Evolutionary conservation across 78 protist genomes (phyloP).

Genomic region (Dictyostelium intermedium): DNA sequence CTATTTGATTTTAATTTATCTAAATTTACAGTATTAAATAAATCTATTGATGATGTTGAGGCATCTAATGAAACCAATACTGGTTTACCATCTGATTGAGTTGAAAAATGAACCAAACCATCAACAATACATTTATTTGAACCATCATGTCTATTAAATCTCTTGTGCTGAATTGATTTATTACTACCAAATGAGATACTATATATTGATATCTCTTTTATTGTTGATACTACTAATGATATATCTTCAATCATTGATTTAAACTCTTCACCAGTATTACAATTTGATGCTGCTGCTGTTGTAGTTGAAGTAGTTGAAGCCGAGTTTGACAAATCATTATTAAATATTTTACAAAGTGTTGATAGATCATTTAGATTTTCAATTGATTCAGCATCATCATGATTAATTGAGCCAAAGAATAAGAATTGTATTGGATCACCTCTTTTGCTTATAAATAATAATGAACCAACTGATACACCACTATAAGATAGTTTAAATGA

Average conservation of each 20-base stretch:
- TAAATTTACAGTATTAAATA: not conserved
- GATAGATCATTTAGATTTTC: not conserved
- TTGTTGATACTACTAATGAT: not conserved
- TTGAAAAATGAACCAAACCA: not conserved
- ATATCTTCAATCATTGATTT: conserved; percentile 1
- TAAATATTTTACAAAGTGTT: not conserved
- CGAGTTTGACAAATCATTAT: not conserved
- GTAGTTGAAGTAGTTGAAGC: no score
- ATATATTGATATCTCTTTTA: not conserved
- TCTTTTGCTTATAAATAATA: not conserved
- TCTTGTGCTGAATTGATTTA: not conserved
- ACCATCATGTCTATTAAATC: not conserved
- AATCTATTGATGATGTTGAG: not conserved
- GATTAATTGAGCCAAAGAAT: conserved; percentile 1
- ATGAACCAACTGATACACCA: not conserved
- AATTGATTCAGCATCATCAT: not conserved
- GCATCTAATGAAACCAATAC: not conserved
- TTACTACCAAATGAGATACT: not conserved
- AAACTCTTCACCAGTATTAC: not conserved
- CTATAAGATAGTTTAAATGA: not conserved
- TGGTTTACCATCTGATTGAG: not conserved
- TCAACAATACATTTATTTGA: not conserved
- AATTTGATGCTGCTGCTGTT: not conserved
- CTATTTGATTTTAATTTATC: not conserved
- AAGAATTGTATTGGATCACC: not conserved